Base-by-base conservation (phyloP, 129 eudicot genomes). In the Centrapalus pauciflorus region DNA sequence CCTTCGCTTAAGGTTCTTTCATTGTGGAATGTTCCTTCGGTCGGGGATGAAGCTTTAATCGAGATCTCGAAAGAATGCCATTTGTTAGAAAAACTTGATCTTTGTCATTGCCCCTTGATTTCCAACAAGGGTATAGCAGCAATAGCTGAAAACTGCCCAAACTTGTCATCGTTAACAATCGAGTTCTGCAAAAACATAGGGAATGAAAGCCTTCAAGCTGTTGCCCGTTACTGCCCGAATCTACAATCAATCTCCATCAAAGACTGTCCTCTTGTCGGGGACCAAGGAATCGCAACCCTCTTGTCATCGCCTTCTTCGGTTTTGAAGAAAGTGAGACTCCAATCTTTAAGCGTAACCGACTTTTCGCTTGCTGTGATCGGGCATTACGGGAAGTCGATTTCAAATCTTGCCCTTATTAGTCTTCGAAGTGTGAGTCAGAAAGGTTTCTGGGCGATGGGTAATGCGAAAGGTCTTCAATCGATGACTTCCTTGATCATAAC, bases 401-500 rank as follows among this genome's bases (percentile, higher is more conserved):
- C 88, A 32, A 76, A 26, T 83, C 97, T 94, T 66, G 72, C 70
- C 7, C 82, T 94, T 17, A 30, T 76, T 1, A 80, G 86, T 48
- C 95, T 94, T 72, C 84, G 56, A 71, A 70, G 58, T 19, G 93
- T 84, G 67, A 86, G 79, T 77, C 84, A 94, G 48, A 94, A 76
- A 69, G 99, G 96, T 13, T 94, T 94, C 61, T 89, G 99, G 99
- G 95, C 86, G 1, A 89, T 94, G 99, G 97, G 95, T 59, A 89
- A 77, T 25, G 99, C 90, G 11, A 72, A 71, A 60, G 96, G 99
- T 57, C 86, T 94, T 40, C 80, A 80, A 62, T 49, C 74, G 0
- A 74, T 94, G 25, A 50, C 69, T 0, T 82, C 93, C 54, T 77
- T 94, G 66, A 19, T 73, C 4, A 61, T 94, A 3, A 63, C 79